A percentile compares a stretch with the other conserved stretches of the same genome.
Conservation (phyloP, 805 yeast species). For the Dipodascopsis tothii region DNA sequence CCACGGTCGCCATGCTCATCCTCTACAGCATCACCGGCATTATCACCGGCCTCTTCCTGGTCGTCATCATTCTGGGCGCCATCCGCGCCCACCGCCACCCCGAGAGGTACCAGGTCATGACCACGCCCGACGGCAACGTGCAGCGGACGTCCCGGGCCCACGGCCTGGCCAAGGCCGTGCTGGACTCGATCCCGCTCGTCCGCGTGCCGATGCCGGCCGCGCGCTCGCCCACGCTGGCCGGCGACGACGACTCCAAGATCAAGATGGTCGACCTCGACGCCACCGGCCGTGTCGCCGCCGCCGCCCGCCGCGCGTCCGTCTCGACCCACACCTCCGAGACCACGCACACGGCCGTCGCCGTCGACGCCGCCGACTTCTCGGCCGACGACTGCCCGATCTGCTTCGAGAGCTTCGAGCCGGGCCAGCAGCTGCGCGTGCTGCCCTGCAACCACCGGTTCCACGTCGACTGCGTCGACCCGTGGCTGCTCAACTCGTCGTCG, state of each 20-base stretch:
- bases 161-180: constrained; percentile 33
- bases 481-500: constrained; percentile 67
- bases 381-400: constrained; percentile 65
- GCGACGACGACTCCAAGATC: background rate
- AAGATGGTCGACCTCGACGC: constrained; percentile 4
- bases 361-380: background rate
- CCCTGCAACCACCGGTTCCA: constrained; percentile 83
- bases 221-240: background rate
- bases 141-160: constrained; percentile 26
- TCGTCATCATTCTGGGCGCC: constrained; percentile 31
- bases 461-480: constrained; percentile 71
- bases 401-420: constrained; percentile 56
- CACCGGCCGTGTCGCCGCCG: background rate
- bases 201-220: constrained; percentile 14
- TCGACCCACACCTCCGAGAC: background rate
- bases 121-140: constrained; percentile 15
- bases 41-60: constrained; percentile 27
- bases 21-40: constrained; percentile 29
- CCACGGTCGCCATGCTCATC: constrained; percentile 30
- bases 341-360: background rate
- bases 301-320: background rate
- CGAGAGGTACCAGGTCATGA: constrained; percentile 27
- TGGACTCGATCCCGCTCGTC: constrained; percentile 33
- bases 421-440: constrained; percentile 56
- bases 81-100: constrained; percentile 32